Percentiles rank a stretch among this genome's conserved stretches.
Conservation (phyloP, 257 asterid species). For the Solanum sitiens region DNA sequence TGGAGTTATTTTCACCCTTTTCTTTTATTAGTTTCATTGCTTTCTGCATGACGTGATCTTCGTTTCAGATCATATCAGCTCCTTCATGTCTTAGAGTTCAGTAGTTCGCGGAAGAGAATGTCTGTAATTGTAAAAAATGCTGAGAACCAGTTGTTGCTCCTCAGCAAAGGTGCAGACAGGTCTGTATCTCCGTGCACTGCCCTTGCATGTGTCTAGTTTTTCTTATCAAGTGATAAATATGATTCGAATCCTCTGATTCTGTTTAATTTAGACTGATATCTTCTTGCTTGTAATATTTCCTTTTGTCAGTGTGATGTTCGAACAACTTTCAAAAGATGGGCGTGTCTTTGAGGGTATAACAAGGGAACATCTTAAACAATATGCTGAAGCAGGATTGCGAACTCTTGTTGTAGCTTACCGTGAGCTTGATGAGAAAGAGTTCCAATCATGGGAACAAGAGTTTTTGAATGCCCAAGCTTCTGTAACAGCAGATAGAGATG, state of each 20-base stretch:
- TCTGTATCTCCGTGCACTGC: constrained; percentile 5
- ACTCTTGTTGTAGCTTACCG: constrained; percentile 81
- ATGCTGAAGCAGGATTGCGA: constrained; percentile 88
- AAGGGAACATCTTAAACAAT: constrained; percentile 58
- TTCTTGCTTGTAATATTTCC: constrained; percentile 2
- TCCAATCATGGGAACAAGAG: constrained; percentile 65
- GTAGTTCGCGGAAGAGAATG: constrained; percentile 92
- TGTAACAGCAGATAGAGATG: constrained; percentile 58
- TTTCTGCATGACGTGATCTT: constrained; percentile 2
- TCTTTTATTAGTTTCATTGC: neutral
- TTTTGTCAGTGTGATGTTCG: constrained; percentile 69
- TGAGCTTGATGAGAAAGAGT: constrained; percentile 65
- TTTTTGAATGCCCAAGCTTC: constrained; percentile 61
- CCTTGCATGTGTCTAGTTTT: neutral
- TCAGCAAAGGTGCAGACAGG: constrained; percentile 98
- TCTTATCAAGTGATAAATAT: neutral
- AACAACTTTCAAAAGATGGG: constrained; percentile 51
- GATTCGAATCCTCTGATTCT: neutral
- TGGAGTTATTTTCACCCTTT: neutral
- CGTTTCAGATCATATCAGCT: constrained; percentile 63
- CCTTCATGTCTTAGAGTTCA: constrained; percentile 86
- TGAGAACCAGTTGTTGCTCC: constrained; percentile 70
- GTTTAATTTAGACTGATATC: neutral
- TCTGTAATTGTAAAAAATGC: constrained; percentile 65
- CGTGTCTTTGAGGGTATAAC: constrained; percentile 38